Evolutionary conservation across 164 flowering plant species (phyloP), one percentile per base, ranked within the genome.

Genomic region (Dillenia turbinata): DNA sequence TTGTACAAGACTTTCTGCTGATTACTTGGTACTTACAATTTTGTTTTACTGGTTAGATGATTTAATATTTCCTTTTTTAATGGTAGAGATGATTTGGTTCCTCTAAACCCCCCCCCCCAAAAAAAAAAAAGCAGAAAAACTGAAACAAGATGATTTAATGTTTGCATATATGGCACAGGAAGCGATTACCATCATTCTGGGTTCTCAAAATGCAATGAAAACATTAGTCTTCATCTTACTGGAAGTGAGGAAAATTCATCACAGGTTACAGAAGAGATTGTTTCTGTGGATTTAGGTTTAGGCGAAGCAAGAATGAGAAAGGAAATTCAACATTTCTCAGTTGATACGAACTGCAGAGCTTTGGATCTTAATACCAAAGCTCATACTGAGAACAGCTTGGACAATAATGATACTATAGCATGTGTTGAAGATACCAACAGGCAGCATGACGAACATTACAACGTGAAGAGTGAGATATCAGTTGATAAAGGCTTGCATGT

Each of bases 401-500:
- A 50, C 7, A 9, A n/a, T 47, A 59, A 33, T 44, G 72, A 61
- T 19, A 17, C 52, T 53, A 49, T 51, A 9, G 57, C 46, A 53
- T 43, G 47, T 44, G 57, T 14, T 15, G 69, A 63, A 14, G 74
- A 56, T 66, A 52, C 48, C 47, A 55, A 65, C 22, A 64, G 60
- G 53, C 22, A 73, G 69, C 48, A 62, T 40, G 59, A 61, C 9
- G 69, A 47, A 9, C 68, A 44, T 47, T 17, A 12, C 46, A 71
- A 65, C 13, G 49, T 7, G 44, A 67, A 59, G 53, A 12, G 52
- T 57, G 60, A 33, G 19, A 54, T 69, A 22, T 61, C 82, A n/a
- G 70, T 55, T 52, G 72, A 75, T 26, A 58, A 69, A 67, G 79
- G 72, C 26, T 71, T 84, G 62, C 82, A 87, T 78, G 77, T 82